Evolutionary conservation across 1,284 basidiomycete species (phyloP).

Genomic region (Ceratobasidium sp.): DNA sequence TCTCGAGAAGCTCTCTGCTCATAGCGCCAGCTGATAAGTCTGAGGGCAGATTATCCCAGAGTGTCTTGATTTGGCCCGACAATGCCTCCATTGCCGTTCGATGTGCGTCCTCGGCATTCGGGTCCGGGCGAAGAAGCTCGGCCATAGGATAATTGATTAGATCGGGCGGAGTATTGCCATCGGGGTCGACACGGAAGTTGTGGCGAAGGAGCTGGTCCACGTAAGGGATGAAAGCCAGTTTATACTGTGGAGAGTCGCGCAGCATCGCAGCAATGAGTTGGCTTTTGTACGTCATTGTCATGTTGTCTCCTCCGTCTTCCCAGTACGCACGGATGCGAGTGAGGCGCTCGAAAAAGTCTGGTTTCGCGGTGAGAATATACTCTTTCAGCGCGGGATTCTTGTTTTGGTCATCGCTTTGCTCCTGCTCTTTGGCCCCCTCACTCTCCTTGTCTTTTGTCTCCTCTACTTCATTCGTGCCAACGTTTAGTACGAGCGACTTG

Average conservation of each 20-base stretch:
- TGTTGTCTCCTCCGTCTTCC: neutral
- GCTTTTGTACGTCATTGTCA: neutral
- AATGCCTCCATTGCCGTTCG: slow-evolving; percentile 1
- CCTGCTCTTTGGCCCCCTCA: neutral
- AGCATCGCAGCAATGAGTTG: slow-evolving; percentile 23
- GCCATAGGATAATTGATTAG: neutral
- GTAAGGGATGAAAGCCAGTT: slow-evolving; percentile 10
- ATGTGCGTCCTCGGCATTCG: slow-evolving; percentile 4
- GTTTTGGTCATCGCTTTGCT: neutral
- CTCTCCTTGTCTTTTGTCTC: neutral
- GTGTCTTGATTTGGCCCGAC: slow-evolving; percentile 9
- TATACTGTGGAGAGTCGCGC: slow-evolving; percentile 7
- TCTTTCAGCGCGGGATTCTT: slow-evolving; percentile 9
- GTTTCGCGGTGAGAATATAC: slow-evolving; percentile 21
- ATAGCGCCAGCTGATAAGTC: slow-evolving; percentile 10
- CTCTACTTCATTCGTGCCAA: neutral
- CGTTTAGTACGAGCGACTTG: neutral
- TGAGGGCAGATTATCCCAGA: slow-evolving; percentile 18
- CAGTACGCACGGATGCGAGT: neutral
- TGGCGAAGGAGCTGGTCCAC: slow-evolving; percentile 17
- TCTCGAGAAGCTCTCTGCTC: neutral
- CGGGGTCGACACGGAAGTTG: slow-evolving; percentile 7
- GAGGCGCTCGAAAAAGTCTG: slow-evolving; percentile 29
- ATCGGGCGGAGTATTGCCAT: neutral
- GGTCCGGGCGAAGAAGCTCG: slow-evolving; percentile 21